phyloP scores from a whole-genome alignment of 73 alveolate species.

The Paramecium caudatum region DNA sequence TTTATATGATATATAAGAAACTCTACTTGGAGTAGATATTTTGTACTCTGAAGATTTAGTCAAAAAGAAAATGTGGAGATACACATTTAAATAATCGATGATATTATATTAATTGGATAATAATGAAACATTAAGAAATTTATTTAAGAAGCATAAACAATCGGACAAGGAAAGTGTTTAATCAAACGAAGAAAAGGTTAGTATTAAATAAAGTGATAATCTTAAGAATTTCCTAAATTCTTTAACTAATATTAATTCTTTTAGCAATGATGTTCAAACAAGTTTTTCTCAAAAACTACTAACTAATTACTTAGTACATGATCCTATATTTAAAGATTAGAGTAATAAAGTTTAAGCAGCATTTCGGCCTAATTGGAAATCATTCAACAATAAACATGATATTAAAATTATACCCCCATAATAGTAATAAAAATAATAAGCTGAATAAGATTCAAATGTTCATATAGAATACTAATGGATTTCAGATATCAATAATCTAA shows the following conservation, averaged over 20 bases:
- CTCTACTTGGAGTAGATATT: neutral
- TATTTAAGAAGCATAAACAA: neutral
- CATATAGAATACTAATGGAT: neutral
- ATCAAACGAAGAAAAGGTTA: too few species aligned
- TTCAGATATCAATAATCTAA: neutral
- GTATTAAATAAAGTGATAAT: too few species aligned
- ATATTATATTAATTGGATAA: slow-evolving; percentile 3
- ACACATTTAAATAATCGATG: slow-evolving; percentile 27
- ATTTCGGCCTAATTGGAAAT: neutral
- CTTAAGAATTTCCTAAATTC: neutral
- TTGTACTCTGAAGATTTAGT: neutral
- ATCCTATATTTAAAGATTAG: neutral
- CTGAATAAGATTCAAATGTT: neutral
- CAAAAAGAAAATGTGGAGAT: slow-evolving; percentile 35
- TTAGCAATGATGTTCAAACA: neutral
- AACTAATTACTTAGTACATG: too few species aligned
- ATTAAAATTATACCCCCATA: neutral
- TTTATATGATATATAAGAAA: neutral
- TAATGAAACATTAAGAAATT: neutral
- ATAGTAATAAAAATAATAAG: neutral
- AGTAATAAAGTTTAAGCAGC: neutral
- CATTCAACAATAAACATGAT: neutral
- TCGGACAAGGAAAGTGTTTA: neutral
- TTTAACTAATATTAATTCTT: neutral
- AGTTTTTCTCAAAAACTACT: neutral